These are phyloP conservation scores for Tilletia horrida DNA, from an alignment of 1,284 basidiomycete species.

Conservation along the genomic window DNA sequence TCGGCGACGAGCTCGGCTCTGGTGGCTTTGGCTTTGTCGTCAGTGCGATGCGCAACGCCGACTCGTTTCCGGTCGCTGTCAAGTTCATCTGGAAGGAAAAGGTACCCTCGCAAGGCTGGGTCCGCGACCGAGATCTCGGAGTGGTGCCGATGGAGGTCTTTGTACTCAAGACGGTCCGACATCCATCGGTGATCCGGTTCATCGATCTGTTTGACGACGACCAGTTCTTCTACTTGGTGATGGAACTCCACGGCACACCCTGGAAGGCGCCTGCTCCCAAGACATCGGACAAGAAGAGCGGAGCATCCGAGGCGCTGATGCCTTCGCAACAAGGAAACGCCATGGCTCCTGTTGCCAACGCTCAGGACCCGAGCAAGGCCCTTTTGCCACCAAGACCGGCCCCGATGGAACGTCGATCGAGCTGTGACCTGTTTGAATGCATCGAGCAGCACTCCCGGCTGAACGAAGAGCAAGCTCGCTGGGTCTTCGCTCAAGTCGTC, in stretches of 20 bases:
- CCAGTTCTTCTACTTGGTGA: slow-evolving; percentile 81
- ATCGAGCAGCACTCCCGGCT: slow-evolving; percentile 81
- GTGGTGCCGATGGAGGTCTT: slow-evolving; percentile 74
- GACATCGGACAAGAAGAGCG: neutral
- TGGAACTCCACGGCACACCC: slow-evolving; percentile 84
- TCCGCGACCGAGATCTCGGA: slow-evolving; percentile 60
- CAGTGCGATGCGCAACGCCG: slow-evolving; percentile 46
- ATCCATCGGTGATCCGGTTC: slow-evolving; percentile 77
- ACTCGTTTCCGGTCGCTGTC: slow-evolving; percentile 74
- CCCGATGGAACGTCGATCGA: slow-evolving; percentile 67
- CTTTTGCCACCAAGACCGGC: slow-evolving; percentile 27
- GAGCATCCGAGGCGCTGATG: neutral
- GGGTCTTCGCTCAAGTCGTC: slow-evolving; percentile 81
- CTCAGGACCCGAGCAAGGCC: neutral
- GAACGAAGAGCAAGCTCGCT: slow-evolving; percentile 72
- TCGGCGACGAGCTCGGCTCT: slow-evolving; percentile 72
- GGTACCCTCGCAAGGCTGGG: slow-evolving; percentile 75
- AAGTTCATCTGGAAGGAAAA: slow-evolving; percentile 87
- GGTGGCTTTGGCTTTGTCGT: slow-evolving; percentile 88
- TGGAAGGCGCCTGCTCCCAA: slow-evolving; percentile 60
- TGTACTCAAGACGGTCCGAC: slow-evolving; percentile 70
- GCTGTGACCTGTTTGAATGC: slow-evolving; percentile 87
- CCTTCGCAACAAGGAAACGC: neutral
- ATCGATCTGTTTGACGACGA: slow-evolving; percentile 78
- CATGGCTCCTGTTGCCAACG: neutral